Evolutionary conservation across 164 flowering plant species (phyloP), one percentile per base, ranked within the genome.

Genomic region (Taxillus chinensis): DNA sequence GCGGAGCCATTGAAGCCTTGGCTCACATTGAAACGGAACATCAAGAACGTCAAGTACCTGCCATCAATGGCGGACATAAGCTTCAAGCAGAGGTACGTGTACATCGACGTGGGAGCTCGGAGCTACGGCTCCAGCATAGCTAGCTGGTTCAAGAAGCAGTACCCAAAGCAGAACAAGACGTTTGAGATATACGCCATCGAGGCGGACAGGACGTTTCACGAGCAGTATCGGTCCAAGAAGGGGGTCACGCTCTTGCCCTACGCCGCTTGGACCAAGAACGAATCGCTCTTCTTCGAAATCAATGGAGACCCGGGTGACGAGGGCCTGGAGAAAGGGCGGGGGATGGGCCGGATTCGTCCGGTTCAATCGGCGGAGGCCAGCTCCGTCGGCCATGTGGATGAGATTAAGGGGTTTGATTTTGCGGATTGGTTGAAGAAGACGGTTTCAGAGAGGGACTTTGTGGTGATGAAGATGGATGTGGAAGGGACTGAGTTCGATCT

Each of bases 391-490:
- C 70, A 83, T 46, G 89, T 87, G 65, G 75, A 84, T 67, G 64
- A 73, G 73, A 91, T 95, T 64, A 74, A 71, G 58, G 99, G 99
- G 39, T 95, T 95, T 70, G 99, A 95, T 71, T 95, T 95, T 70
- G 96, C 97, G 0, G 63, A 81, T 5, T 95, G 99, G 99, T 73
- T 95, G 87, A 91, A 83, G 87, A 80, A 65, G 39, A 78, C 87
- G 0, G 95, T 93, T 14, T 55, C 84, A 1, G 83, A 84, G 81
- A 83, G 59, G 66, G 97, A 93, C 65, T 93, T 79, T 71, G 99
- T 93, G 66, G 97, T 93, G 73, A 84, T 93, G 97, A 95, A 95
- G 73, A 95, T 95, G 99, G 97, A 95, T 78, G 90, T 95, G 12
- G 99, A 95, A 75, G 99, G 97, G 59, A 91, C 97, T 0, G 97